These are phyloP conservation scores for Brasenia schreberi DNA, from an alignment of 164 flowering plant genomes.

Conservation along the genomic window DNA sequence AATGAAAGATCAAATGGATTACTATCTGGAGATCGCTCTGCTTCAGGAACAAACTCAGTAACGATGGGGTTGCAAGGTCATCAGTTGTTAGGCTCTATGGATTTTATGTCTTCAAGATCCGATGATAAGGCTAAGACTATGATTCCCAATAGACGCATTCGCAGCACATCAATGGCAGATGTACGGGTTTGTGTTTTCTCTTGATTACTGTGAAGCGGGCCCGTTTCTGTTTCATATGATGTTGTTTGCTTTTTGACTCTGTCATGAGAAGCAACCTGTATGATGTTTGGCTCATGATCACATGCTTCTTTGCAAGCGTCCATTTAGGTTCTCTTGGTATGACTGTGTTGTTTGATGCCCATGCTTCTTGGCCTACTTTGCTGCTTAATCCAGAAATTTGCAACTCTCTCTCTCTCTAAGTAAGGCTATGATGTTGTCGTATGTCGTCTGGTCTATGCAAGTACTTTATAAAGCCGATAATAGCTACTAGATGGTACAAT, in stretches of 20 bases:
- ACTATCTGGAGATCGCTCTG: neutral
- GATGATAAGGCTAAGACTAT: conserved; percentile 55
- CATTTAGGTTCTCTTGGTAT: too few species aligned
- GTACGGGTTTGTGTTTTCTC: conserved; percentile 37
- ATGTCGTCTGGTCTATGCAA: neutral
- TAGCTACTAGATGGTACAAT: neutral
- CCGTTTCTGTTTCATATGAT: too few species aligned
- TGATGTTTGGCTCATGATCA: too few species aligned
- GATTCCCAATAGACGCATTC: conserved; percentile 57
- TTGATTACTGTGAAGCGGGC: too few species aligned
- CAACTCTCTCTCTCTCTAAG: neutral
- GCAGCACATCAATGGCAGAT: conserved; percentile 49
- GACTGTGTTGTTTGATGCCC: too few species aligned
- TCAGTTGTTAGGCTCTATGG: conserved; percentile 25
- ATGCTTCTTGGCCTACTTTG: too few species aligned
- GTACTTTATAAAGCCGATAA: neutral
- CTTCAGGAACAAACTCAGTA: conserved; percentile 17
- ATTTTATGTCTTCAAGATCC: conserved; percentile 26
- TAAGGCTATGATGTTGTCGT: neutral
- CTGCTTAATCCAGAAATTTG: too few species aligned
- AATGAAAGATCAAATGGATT: conserved; percentile 38
- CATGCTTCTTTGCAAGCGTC: neutral
- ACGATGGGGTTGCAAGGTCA: conserved; percentile 48
- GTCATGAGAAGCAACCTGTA: too few species aligned
- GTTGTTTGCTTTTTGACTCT: too few species aligned